A percentile compares a stretch with the other conserved stretches of the same genome.
These are phyloP conservation scores for Ottelia alismoides DNA, from an alignment of 106 monocot genomes.

Conservation along the genomic window DNA sequence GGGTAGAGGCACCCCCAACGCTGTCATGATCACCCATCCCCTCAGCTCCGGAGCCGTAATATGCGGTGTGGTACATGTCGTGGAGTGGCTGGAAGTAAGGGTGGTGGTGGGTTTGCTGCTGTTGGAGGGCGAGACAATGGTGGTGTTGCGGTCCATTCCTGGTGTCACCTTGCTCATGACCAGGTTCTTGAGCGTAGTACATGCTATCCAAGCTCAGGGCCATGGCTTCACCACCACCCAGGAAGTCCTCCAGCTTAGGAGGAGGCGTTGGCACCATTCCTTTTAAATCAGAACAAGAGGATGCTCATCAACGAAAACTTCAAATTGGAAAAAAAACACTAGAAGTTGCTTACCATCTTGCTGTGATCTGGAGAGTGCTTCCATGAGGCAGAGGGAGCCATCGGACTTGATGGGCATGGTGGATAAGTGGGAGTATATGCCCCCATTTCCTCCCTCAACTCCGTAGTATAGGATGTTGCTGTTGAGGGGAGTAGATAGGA, in stretches of 20 bases:
- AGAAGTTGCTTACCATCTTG: slow-evolving; percentile 36
- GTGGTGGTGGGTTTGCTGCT: too few relatives aligned
- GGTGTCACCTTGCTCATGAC: too few relatives aligned
- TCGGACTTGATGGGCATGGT: slow-evolving; percentile 92
- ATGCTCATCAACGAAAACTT: too few relatives aligned
- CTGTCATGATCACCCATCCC: slow-evolving; percentile 16
- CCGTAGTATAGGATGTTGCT: slow-evolving; percentile 45
- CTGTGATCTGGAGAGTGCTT: slow-evolving; percentile 58
- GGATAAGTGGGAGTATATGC: slow-evolving; percentile 44
- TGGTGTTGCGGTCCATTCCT: slow-evolving; percentile 1
- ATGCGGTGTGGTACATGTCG: too few relatives aligned
- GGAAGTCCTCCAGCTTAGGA: slow-evolving; percentile 95
- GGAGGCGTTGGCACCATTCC: slow-evolving; percentile 71
- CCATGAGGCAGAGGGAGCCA: slow-evolving; percentile 97
- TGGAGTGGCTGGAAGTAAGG: slow-evolving; percentile 61
- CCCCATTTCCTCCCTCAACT: slow-evolving; percentile 35
- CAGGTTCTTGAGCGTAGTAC: slow-evolving; percentile 42
- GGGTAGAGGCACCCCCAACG: slow-evolving; percentile 21
- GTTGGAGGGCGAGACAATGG: slow-evolving; percentile 24
- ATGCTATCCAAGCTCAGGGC: slow-evolving; percentile 54
- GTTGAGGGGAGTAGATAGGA: slow-evolving; percentile 32
- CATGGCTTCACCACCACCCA: slow-evolving; percentile 77
- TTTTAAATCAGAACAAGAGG: too few relatives aligned
- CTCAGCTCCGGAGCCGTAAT: slow-evolving; percentile 11
- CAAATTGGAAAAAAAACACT: slow-evolving; percentile 7